Evolutionary conservation across 2,329 filamentous ascomycete species (phyloP), one percentile per base, ranked within the genome.

Genomic region (Celoporthe dispersa): DNA sequence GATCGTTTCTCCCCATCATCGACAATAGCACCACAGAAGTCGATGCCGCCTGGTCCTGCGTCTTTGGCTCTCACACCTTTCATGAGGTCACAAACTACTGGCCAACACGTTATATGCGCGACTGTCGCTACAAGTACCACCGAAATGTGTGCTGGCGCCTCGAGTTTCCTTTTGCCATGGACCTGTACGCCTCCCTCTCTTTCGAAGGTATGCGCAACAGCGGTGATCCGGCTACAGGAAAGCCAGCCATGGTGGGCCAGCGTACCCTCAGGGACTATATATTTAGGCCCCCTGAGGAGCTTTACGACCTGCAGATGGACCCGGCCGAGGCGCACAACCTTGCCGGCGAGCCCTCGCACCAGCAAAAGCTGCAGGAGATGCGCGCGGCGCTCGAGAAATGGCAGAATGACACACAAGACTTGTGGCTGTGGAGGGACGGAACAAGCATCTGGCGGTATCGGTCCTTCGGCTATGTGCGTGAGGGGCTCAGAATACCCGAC

Each of bases 51-150:
- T 77, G 77, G 74, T 71, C 78, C 25, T 78, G 81, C 14, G 80
- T 86, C 9, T 85, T 83, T 70, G 84, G 84, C 22, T 85, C 83
- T 0, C 84, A 86, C 73, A 86, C 85, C 1, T 86, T 85, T 73
- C 84, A 86, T 68, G 84, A 86, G 71, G 76, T 84, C 2, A 80
- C 79, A 5, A 85, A 85, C 72, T 86, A 85, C 76, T 86, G 81
- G 79, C 84, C 85, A 0, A 86, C 84, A 1, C 79, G 84, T 16
- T 82, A 80, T 72, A 76, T 86, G 55, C 81, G 84, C 22, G 79
- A 75, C 2, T 74, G 74, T 0, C 75, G 76, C 6, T 85, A 79
- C 78, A 86, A 86, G 73, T 86, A 86, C 72, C 84, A 86, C 72
- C 81, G 84, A 19, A 86, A 86, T 64, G 76, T 86, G 0, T 80